Percentiles rank a stretch among this genome's conserved stretches.
Evolutionary conservation across 768 basidiomycete species (phyloP).

Genomic region (Trametes cubensis): DNA sequence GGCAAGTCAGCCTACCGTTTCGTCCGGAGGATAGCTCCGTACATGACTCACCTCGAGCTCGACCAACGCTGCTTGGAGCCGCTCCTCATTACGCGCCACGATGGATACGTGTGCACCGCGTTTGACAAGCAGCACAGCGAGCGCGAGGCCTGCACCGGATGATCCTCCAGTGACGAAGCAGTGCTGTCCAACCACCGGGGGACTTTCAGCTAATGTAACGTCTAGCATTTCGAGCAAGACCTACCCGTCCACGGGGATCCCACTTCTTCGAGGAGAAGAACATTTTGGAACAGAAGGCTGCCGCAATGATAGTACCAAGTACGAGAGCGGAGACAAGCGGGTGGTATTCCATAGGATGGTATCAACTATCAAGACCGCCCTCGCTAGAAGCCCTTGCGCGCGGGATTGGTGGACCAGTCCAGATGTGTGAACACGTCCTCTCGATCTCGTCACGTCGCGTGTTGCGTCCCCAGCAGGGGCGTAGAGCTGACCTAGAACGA

Average conservation of each 20-base stretch:
- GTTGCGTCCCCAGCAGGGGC: too few species aligned
- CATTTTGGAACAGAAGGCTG: slow-evolving; percentile 18
- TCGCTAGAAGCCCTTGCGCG: neutral
- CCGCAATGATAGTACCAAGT: slow-evolving; percentile 9
- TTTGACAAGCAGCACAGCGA: slow-evolving; percentile 66
- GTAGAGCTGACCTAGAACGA: too few species aligned
- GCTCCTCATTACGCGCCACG: slow-evolving; percentile 73
- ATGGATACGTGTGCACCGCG: slow-evolving; percentile 84
- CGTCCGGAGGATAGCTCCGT: neutral
- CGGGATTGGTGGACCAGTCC: neutral
- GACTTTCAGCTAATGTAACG: neutral
- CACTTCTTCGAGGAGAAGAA: slow-evolving; percentile 34
- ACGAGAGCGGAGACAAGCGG: neutral
- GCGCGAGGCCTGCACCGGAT: slow-evolving; percentile 74
- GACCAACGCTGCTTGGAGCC: slow-evolving; percentile 59
- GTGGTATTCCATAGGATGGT: neutral
- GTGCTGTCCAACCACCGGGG: slow-evolving; percentile 52
- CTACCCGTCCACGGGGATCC: slow-evolving; percentile 31
- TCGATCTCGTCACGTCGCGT: too few species aligned
- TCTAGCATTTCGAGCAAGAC: neutral
- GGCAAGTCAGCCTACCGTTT: neutral
- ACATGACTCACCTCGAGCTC: slow-evolving; percentile 60
- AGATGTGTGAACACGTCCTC: too few species aligned
- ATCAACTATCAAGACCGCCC: neutral
- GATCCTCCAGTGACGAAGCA: slow-evolving; percentile 86